A percentile compares a stretch with the other conserved stretches of the same genome.
Conservation (phyloP, 2,329 filamentous ascomycete genomes). For the Metarhizium robertsii region DNA sequence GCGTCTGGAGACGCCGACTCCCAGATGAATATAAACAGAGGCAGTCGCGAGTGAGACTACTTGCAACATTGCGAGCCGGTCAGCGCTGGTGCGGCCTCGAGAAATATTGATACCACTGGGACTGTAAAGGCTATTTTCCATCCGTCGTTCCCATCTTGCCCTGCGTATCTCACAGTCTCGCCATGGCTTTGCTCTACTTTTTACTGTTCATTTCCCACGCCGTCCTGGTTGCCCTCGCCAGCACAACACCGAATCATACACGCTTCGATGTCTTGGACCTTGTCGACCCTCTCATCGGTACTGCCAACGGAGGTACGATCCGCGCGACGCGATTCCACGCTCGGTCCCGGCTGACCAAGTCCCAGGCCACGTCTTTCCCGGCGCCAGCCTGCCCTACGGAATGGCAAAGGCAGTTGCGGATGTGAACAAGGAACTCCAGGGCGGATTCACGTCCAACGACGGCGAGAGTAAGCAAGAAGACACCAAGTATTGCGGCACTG, state of each 20-base stretch:
- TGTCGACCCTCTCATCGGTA: constrained; percentile 51
- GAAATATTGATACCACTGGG: too few species aligned
- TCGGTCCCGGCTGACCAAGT: background rate
- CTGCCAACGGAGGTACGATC: constrained; percentile 40
- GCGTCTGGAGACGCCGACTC: too few species aligned
- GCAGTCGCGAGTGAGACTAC: too few species aligned
- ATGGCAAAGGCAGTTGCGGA: constrained; percentile 18
- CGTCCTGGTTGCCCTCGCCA: background rate
- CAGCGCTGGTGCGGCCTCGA: too few species aligned
- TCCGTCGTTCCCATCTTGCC: too few species aligned
- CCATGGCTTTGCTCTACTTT: background rate
- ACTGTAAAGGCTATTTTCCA: too few species aligned
- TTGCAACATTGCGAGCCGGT: too few species aligned
- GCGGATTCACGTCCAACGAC: constrained; percentile 38
- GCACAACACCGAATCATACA: background rate
- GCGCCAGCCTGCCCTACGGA: constrained; percentile 38
- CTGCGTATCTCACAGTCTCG: too few species aligned
- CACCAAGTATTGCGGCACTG: too few species aligned
- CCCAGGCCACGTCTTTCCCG: constrained; percentile 38
- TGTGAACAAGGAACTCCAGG: constrained; percentile 29
- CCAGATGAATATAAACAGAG: too few species aligned
- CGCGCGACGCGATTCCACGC: background rate
- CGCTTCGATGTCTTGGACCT: constrained; percentile 18
- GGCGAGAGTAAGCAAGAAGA: constrained; percentile 10
- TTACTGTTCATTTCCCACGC: background rate